Percentiles rank a stretch among this genome's conserved stretches.
Evolutionary conservation across 177 flowering plant species (phyloP).

Genomic region (Vitis hybrid): DNA sequence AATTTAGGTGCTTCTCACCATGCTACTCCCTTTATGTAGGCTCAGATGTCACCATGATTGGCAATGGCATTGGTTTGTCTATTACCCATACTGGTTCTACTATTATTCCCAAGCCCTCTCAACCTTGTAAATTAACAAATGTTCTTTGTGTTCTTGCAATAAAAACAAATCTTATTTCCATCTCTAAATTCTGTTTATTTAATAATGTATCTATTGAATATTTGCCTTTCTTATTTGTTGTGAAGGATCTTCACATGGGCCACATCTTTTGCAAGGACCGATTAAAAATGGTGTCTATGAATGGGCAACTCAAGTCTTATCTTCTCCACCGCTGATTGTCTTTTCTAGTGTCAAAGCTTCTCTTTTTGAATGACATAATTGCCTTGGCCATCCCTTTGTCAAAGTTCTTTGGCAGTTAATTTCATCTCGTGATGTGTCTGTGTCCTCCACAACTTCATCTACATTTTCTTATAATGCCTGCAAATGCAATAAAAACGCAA

Average conservation of each 20-base stretch:
- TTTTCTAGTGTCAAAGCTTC: no score
- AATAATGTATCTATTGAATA: conserved; percentile 2
- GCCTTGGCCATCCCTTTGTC: no score
- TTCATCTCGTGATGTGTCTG: no score
- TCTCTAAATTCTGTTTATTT: background rate
- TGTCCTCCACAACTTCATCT: no score
- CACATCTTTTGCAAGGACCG: background rate
- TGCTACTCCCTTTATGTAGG: background rate
- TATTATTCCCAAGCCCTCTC: background rate
- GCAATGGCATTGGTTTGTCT: background rate
- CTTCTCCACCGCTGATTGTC: no score
- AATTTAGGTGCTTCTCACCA: no score
- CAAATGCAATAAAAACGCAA: no score
- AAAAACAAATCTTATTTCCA: background rate
- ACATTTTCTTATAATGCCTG: no score
- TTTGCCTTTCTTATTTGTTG: background rate
- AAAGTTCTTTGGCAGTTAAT: no score
- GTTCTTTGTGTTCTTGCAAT: background rate
- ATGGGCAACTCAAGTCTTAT: no score
- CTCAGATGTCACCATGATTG: background rate
- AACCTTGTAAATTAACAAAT: background rate
- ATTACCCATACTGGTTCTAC: background rate
- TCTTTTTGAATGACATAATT: no score
- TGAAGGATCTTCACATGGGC: background rate
- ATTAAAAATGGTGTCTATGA: background rate